Evolutionary conservation across 2,329 filamentous ascomycete genomes (phyloP).

Genomic region (Cercospora beticola): DNA sequence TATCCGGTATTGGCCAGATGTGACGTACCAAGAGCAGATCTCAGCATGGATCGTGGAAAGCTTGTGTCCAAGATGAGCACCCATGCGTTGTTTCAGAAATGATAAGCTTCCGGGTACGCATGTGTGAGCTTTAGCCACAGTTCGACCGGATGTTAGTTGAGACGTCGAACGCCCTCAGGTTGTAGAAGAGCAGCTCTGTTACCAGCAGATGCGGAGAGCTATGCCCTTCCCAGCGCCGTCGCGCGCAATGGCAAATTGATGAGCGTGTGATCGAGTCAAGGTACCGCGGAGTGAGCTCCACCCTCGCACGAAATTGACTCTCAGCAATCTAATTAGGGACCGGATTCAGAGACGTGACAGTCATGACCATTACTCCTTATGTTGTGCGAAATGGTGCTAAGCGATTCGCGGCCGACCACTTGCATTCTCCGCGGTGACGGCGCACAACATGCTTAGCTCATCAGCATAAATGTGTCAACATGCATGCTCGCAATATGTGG

Average conservation of each 20-base stretch:
- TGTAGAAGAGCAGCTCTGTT: not conserved
- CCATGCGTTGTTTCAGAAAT: not conserved
- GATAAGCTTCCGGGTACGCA: not conserved
- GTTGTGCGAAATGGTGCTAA: not conserved
- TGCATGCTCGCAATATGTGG: not conserved
- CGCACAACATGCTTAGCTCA: not conserved
- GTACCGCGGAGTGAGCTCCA: not conserved
- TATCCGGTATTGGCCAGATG: slow-evolving; percentile 1
- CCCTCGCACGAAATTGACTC: not conserved
- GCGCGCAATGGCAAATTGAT: not conserved
- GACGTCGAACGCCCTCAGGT: not conserved
- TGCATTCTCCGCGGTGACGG: not conserved
- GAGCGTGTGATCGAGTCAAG: not conserved
- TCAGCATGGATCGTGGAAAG: not conserved
- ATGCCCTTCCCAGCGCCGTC: not conserved
- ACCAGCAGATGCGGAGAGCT: not conserved
- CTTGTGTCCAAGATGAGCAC: not conserved
- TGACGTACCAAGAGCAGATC: not conserved
- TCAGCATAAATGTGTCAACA: not conserved
- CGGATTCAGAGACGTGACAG: not conserved
- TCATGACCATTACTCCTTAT: not conserved
- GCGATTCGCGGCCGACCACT: not conserved
- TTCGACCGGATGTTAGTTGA: not conserved
- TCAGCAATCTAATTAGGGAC: not conserved
- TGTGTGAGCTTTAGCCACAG: not conserved